Evolutionary conservation across 352 stramenopile species (phyloP).

Genomic region (Halophytophthora polymorphica): DNA sequence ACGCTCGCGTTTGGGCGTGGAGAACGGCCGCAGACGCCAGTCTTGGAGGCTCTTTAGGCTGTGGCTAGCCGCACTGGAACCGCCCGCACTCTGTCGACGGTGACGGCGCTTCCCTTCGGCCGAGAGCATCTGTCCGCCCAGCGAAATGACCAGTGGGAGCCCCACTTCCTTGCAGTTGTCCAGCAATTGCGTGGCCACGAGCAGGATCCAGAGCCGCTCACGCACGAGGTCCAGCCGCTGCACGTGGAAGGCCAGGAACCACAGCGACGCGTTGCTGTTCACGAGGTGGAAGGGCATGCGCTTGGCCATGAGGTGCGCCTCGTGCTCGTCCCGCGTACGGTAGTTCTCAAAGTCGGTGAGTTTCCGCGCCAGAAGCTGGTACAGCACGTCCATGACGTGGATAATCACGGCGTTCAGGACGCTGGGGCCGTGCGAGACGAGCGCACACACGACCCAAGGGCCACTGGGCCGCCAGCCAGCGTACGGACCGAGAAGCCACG

Average conservation of each 20-base stretch:
- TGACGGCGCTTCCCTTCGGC: slow-evolving; percentile 37
- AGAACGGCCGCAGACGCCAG: slow-evolving; percentile 9
- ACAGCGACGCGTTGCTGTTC: slow-evolving; percentile 72
- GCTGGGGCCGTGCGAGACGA: slow-evolving; percentile 53
- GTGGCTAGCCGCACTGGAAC: slow-evolving; percentile 5
- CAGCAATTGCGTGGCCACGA: slow-evolving; percentile 59
- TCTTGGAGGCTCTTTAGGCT: neutral
- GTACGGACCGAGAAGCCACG: slow-evolving; percentile 20
- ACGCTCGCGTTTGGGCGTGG: slow-evolving; percentile 9
- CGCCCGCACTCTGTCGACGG: slow-evolving; percentile 18
- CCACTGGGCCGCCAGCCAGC: slow-evolving; percentile 60
- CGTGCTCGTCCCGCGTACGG: slow-evolving; percentile 55
- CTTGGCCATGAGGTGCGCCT: slow-evolving; percentile 70
- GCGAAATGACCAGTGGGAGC: slow-evolving; percentile 44
- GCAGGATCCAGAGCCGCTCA: slow-evolving; percentile 64
- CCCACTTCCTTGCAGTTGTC: slow-evolving; percentile 74
- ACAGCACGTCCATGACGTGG: slow-evolving; percentile 58
- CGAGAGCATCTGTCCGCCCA: slow-evolving; percentile 41
- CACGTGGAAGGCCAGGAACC: slow-evolving; percentile 68
- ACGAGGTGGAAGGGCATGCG: slow-evolving; percentile 77
- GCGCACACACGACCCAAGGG: slow-evolving; percentile 22
- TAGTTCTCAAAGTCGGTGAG: slow-evolving; percentile 80
- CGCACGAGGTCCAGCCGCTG: slow-evolving; percentile 51
- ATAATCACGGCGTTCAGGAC: slow-evolving; percentile 69
- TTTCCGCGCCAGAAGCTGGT: slow-evolving; percentile 54